Evolutionary conservation across 2,329 filamentous ascomycete species (phyloP).

Genomic region (Aspergillus sp.): DNA sequence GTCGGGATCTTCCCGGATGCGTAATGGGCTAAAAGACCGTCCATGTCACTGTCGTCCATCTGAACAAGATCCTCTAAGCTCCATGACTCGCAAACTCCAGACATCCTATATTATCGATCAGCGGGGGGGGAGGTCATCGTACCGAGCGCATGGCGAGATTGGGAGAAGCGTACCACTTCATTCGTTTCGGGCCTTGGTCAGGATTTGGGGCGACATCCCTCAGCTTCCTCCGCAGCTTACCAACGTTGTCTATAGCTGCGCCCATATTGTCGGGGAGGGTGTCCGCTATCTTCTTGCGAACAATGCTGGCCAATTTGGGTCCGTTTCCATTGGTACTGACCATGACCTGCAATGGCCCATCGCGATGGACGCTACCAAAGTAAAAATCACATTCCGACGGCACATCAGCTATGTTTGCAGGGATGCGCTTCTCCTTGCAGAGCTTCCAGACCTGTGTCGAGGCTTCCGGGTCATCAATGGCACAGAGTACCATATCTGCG

Average conservation of each 20-base stretch:
- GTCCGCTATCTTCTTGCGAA: constrained; percentile 77
- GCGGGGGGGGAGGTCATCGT: background rate
- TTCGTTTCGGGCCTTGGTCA: constrained; percentile 79
- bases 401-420: constrained; percentile 95
- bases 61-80: constrained; percentile 80
- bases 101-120: constrained; percentile 67
- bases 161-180: constrained; percentile 69
- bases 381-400: constrained; percentile 98
- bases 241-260: constrained; percentile 81
- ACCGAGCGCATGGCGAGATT: background rate
- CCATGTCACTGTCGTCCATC: constrained; percentile 83
- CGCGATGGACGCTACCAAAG: constrained; percentile 92
- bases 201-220: constrained; percentile 71
- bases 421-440: constrained; percentile 80
- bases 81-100: constrained; percentile 83
- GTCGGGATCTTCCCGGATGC: constrained; percentile 42
- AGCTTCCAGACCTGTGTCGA: constrained; percentile 90
- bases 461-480: constrained; percentile 90
- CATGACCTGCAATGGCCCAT: constrained; percentile 96
- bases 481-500: constrained; percentile 84
- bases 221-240: constrained; percentile 75
- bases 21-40: constrained; percentile 77
- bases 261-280: constrained; percentile 77
- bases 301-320: constrained; percentile 82
- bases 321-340: constrained; percentile 98